A percentile compares a stretch with the other conserved stretches of the same genome.
Conservation (phyloP, 2,329 filamentous ascomycete species). For the Thermomyces lanuginosus region DNA sequence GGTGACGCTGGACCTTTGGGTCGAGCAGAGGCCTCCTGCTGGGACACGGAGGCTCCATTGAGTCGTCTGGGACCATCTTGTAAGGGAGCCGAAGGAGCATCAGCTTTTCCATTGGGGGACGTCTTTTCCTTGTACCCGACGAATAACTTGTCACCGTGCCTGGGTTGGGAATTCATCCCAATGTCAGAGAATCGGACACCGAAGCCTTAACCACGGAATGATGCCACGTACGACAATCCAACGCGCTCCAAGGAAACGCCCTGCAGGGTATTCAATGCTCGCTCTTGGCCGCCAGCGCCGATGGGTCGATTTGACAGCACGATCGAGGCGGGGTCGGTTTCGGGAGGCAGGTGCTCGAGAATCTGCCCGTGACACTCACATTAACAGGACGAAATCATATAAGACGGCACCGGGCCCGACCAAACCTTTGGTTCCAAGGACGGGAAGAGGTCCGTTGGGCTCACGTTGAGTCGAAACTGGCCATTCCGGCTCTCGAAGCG, state of each 20-base stretch:
- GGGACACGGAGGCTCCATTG: slow-evolving; percentile 20
- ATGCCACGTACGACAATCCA: slow-evolving; percentile 36
- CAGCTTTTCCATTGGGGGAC: slow-evolving; percentile 32
- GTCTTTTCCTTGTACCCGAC: slow-evolving; percentile 55
- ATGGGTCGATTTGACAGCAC: slow-evolving; percentile 45
- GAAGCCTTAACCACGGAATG: not conserved
- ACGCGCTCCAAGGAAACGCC: slow-evolving; percentile 42
- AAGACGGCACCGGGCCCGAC: not conserved
- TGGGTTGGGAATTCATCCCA: slow-evolving; percentile 29
- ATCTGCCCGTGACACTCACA: slow-evolving; percentile 25
- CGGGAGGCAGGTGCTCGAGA: slow-evolving; percentile 42
- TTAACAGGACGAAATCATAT: slow-evolving; percentile 4
- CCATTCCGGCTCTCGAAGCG: slow-evolving; percentile 83
- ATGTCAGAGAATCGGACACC: slow-evolving; percentile 3
- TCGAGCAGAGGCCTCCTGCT: slow-evolving; percentile 45
- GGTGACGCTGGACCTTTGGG: slow-evolving; percentile 43
- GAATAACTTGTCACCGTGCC: slow-evolving; percentile 84
- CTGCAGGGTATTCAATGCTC: slow-evolving; percentile 35
- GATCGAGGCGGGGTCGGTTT: slow-evolving; percentile 38
- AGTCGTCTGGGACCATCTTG: too few species aligned
- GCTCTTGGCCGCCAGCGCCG: slow-evolving; percentile 38
- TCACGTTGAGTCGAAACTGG: slow-evolving; percentile 70
- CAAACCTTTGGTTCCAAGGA: slow-evolving; percentile 34
- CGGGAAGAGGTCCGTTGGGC: slow-evolving; percentile 55
- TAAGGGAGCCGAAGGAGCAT: slow-evolving; percentile 12